Evolutionary conservation across 306 rosid genomes (phyloP).

Genomic region (Carpinus fangiana): DNA sequence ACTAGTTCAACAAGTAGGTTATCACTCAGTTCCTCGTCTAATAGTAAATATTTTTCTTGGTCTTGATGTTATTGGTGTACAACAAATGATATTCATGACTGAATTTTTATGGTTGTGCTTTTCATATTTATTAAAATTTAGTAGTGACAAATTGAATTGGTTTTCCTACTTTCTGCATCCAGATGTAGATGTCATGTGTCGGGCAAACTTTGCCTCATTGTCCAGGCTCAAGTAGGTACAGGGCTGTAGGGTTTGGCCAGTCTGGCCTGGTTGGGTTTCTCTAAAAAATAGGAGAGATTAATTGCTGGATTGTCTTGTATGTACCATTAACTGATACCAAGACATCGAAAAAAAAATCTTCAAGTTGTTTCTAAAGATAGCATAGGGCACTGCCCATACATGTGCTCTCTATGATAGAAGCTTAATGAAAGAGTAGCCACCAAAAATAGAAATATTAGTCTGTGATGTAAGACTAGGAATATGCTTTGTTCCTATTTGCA

Average conservation of each 20-base stretch:
- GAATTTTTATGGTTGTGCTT: neutral
- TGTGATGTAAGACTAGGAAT: neutral
- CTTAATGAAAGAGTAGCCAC: neutral
- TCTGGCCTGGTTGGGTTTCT: slow-evolving; percentile 1
- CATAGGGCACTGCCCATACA: neutral
- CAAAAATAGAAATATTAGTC: neutral
- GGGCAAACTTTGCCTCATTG: slow-evolving; percentile 17
- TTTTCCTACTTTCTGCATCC: neutral
- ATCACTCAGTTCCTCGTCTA: slow-evolving; percentile 20
- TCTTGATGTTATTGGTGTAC: neutral
- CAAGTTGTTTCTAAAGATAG: neutral
- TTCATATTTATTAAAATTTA: neutral
- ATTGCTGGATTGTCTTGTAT: neutral
- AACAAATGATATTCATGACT: neutral
- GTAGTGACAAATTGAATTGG: neutral
- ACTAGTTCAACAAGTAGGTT: slow-evolving; percentile 51
- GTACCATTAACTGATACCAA: neutral
- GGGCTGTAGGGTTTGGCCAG: slow-evolving; percentile 9
- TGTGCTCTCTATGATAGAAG: neutral
- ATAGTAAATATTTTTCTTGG: slow-evolving; percentile 15
- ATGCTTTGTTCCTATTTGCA: neutral
- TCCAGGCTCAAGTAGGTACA: slow-evolving; percentile 20
- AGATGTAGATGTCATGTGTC: neutral
- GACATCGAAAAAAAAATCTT: neutral
- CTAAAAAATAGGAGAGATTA: neutral